phyloP scores from a whole-genome alignment of 2,329 filamentous ascomycete species.

The Fusarium nelsonii region DNA sequence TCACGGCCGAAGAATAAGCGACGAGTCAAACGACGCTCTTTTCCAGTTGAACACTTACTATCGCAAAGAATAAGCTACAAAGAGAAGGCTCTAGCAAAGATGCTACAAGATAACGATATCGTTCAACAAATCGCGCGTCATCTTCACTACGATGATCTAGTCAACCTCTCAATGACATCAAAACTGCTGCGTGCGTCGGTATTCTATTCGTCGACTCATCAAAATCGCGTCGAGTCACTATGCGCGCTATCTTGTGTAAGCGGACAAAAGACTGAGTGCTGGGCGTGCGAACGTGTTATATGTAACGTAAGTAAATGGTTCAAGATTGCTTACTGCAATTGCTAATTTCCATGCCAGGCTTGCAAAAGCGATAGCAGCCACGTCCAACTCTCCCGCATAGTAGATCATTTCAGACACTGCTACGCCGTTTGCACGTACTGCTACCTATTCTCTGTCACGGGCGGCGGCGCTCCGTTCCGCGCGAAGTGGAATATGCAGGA shows the following conservation, averaged over 20 bases:
- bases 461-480: slow-evolving; percentile 6
- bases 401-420: slow-evolving; percentile 20
- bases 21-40: not conserved
- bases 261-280: slow-evolving; percentile 23
- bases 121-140: not conserved
- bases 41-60: not conserved
- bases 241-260: slow-evolving; percentile 1
- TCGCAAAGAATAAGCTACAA: fast-evolving
- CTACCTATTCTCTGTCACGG: not conserved
- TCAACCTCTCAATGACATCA: slow-evolving; percentile 15
- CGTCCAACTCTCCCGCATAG: slow-evolving; percentile 5
- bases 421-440: slow-evolving; percentile 25
- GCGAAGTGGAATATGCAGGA: slow-evolving; percentile 31
- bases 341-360: not conserved
- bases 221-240: not conserved
- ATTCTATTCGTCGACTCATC: not conserved
- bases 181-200: slow-evolving; percentile 9
- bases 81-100: fast-evolving
- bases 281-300: slow-evolving; percentile 27
- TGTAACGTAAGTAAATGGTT: slow-evolving; percentile 2
- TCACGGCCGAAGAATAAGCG: not conserved
- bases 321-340: too few relatives aligned
- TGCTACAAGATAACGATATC: not conserved
- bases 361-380: not conserved
- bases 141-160: slow-evolving; percentile 22